Percentiles rank a stretch among this genome's conserved stretches.
These are phyloP conservation scores for Aegilops speltoides DNA, from an alignment of 176 grass and related monocot species.

Conservation along the genomic window DNA sequence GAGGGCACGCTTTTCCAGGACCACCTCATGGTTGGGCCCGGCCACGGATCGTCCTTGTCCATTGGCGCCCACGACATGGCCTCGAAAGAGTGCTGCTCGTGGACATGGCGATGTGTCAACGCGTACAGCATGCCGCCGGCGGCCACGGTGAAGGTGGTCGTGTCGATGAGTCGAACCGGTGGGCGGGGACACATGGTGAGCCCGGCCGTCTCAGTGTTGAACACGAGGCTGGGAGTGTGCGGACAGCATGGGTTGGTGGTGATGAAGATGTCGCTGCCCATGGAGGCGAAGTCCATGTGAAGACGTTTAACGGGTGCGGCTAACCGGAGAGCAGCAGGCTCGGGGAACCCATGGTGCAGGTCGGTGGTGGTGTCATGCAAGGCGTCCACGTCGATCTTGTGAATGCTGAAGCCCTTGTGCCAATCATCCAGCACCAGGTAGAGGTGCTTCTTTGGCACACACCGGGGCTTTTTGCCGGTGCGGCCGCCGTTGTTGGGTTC, in stretches of 20 bases:
- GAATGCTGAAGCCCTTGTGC: conserved; percentile 9
- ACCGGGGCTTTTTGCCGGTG: not conserved
- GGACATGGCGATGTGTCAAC: too few relatives aligned
- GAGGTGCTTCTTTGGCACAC: not conserved
- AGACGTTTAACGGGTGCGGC: not conserved
- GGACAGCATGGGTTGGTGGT: not conserved
- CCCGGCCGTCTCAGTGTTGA: not conserved
- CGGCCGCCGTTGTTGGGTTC: not conserved
- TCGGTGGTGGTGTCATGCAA: not conserved
- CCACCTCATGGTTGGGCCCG: too few relatives aligned
- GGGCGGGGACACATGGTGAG: too few relatives aligned
- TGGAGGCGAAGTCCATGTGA: not conserved
- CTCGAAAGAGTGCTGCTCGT: too few relatives aligned
- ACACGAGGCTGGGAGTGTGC: not conserved
- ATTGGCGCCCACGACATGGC: too few relatives aligned
- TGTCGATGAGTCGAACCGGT: too few relatives aligned
- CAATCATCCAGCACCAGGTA: conserved; percentile 15
- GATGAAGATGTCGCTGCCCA: not conserved
- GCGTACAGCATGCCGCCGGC: too few relatives aligned
- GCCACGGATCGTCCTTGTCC: too few relatives aligned
- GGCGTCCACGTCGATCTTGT: not conserved
- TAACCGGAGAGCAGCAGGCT: not conserved
- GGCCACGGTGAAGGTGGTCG: too few relatives aligned
- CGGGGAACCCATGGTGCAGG: not conserved
- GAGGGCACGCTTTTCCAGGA: not conserved